phyloP scores from a whole-genome alignment of 192 early-diverging fungal species.

The Lobulomyces angularis region DNA sequence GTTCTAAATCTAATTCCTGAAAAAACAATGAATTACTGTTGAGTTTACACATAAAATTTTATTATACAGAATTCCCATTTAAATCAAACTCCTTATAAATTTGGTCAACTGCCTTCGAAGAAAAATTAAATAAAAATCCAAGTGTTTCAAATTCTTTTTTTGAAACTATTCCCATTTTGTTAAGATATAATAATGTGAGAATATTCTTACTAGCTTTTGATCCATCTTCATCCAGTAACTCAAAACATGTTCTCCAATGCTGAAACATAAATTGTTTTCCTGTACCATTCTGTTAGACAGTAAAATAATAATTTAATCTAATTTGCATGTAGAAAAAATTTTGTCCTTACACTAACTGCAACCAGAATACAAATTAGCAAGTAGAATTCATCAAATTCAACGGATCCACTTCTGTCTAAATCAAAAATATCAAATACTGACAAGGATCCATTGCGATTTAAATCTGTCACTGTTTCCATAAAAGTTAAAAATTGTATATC shows the following conservation, averaged over 20 bases:
- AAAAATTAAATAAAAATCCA: conserved; percentile 33
- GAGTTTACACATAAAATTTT: not conserved
- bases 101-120: conserved; percentile 18
- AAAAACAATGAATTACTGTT: no score
- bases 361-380: conserved; percentile 33
- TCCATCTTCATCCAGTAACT: conserved; percentile 36
- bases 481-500: conserved; percentile 31
- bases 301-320: not conserved
- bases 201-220: no score
- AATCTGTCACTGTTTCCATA: conserved; percentile 18
- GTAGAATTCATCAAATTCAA: conserved; percentile 42
- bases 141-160: conserved; percentile 28
- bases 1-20: no score
- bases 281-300: conserved; percentile 16
- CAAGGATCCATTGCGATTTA: conserved; percentile 21
- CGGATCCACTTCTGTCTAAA: conserved; percentile 28
- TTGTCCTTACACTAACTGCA: conserved; percentile 21
- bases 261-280: conserved; percentile 34
- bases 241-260: conserved; percentile 38
- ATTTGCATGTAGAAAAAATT: conserved; percentile 1
- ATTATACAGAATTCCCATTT: conserved; percentile 17
- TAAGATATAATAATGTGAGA: no score
- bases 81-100: conserved; percentile 37
- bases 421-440: conserved; percentile 39
- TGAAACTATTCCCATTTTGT: conserved; percentile 24